These are phyloP conservation scores for Diplodia seriata DNA, from an alignment of 2,329 filamentous ascomycete species.

Conservation along the genomic window DNA sequence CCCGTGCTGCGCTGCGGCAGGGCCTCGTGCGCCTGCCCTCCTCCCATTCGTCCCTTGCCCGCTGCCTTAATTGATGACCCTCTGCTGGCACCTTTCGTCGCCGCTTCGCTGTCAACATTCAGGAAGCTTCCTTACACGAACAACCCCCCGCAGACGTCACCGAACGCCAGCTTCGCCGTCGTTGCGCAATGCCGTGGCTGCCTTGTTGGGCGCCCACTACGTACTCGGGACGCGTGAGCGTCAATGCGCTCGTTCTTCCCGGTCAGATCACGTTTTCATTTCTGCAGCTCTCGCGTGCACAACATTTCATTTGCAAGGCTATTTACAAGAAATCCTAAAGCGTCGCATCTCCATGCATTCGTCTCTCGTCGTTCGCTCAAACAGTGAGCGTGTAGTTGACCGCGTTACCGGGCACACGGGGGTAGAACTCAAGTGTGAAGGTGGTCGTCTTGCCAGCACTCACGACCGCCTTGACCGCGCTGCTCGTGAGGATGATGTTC, in stretches of 20 bases:
- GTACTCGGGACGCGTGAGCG: neutral
- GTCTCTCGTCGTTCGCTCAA: conserved; percentile 34
- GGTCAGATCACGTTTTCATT: neutral
- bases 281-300: neutral
- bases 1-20: neutral
- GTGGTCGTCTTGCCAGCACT: conserved; percentile 53
- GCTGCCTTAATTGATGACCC: neutral
- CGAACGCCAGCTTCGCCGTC: neutral
- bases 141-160: conserved; percentile 14
- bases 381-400: conserved; percentile 58
- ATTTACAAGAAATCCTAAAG: conserved; percentile 18
- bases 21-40: neutral
- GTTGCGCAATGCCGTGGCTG: neutral
- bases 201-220: neutral
- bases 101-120: conserved; percentile 7
- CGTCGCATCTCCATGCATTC: conserved; percentile 6
- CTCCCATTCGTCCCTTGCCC: neutral
- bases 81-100: conserved; percentile 10
- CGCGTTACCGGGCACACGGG: conserved; percentile 57
- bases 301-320: conserved; percentile 5
- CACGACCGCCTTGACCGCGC: conserved; percentile 57
- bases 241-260: neutral
- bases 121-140: neutral
- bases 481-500: conserved; percentile 56
- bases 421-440: conserved; percentile 64